These are phyloP conservation scores for Gaeumannomyces tritici DNA, from an alignment of 2,329 filamentous ascomycete species.

Conservation along the genomic window DNA sequence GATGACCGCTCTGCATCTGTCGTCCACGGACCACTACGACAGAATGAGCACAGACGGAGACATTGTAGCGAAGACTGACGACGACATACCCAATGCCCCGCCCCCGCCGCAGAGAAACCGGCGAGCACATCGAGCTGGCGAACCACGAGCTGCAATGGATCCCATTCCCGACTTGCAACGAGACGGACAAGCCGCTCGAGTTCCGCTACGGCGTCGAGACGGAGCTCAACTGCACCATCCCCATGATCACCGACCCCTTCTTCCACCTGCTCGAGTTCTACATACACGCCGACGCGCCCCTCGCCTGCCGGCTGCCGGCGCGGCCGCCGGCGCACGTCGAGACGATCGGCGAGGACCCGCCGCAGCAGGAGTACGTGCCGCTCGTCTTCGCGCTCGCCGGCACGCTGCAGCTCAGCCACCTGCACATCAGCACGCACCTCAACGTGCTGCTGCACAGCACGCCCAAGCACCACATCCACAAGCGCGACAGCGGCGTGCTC, in stretches of 20 bases:
- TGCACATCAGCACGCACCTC: conserved; percentile 83
- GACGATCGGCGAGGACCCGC: conserved; percentile 39
- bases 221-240: conserved; percentile 78
- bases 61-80: background rate
- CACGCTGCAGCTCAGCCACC: conserved; percentile 76
- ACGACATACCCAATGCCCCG: conserved; percentile 1
- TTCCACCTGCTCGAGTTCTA: conserved; percentile 95
- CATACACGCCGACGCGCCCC: conserved; percentile 89
- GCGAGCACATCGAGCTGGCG: conserved; percentile 77
- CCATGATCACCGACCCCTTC: conserved; percentile 67
- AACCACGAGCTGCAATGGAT: conserved; percentile 83
- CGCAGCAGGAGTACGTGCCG: conserved; percentile 60
- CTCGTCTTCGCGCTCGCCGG: conserved; percentile 84
- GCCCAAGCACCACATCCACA: conserved; percentile 52
- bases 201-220: conserved; percentile 76
- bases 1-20: background rate
- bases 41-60: background rate
- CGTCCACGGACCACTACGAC: background rate
- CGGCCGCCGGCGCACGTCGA: conserved; percentile 53
- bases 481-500: conserved; percentile 62
- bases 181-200: conserved; percentile 73
- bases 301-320: conserved; percentile 81
- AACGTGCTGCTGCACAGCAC: conserved; percentile 76
- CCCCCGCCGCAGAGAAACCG: conserved; percentile 58
- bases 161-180: conserved; percentile 83